Evolutionary conservation across 495 filamentous ascomycete genomes (phyloP).

Genomic region (Xylaria intraflava): DNA sequence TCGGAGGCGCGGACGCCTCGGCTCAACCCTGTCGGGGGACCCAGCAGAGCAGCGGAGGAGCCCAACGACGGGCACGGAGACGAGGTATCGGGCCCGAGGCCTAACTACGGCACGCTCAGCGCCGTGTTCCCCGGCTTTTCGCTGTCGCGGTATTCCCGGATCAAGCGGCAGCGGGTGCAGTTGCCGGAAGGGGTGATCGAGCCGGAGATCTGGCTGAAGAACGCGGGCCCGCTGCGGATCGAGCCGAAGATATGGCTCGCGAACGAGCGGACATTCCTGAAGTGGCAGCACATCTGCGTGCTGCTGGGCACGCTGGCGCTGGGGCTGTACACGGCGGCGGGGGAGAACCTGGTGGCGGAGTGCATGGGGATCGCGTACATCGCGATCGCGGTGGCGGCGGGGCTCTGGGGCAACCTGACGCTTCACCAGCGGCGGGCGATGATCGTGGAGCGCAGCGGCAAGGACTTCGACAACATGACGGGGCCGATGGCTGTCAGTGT

Average conservation of each 20-base stretch:
- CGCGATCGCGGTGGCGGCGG: conserved; percentile 71
- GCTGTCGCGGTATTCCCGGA: conserved; percentile 59
- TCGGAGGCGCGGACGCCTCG: conserved; percentile 25
- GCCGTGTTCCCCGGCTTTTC: conserved; percentile 70
- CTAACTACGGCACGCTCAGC: conserved; percentile 44
- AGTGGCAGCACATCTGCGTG: conserved; percentile 91
- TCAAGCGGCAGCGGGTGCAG: conserved; percentile 32
- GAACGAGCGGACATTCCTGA: conserved; percentile 94
- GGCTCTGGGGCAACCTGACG: conserved; percentile 80
- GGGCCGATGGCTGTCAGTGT: conserved; percentile 80
- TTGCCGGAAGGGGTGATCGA: conserved; percentile 83
- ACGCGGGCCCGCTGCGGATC: conserved; percentile 79
- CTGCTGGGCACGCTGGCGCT: conserved; percentile 76
- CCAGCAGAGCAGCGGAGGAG: conserved; percentile 16
- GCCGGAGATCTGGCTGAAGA: conserved; percentile 83
- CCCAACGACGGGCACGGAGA: conserved; percentile 23
- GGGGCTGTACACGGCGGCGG: conserved; percentile 80
- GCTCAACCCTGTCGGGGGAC: conserved; percentile 12
- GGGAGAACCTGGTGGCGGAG: conserved; percentile 65
- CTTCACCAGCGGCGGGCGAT: conserved; percentile 67
- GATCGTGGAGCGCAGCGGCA: conserved; percentile 77
- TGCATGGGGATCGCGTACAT: conserved; percentile 76
- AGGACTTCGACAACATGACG: conserved; percentile 81
- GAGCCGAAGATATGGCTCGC: conserved; percentile 98
- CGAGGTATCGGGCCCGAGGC: conserved; percentile 21